A percentile compares a stretch with the other conserved stretches of the same genome.
phyloP scores from a whole-genome alignment of 768 basidiomycete species.

The Lactarius akahatsu region DNA sequence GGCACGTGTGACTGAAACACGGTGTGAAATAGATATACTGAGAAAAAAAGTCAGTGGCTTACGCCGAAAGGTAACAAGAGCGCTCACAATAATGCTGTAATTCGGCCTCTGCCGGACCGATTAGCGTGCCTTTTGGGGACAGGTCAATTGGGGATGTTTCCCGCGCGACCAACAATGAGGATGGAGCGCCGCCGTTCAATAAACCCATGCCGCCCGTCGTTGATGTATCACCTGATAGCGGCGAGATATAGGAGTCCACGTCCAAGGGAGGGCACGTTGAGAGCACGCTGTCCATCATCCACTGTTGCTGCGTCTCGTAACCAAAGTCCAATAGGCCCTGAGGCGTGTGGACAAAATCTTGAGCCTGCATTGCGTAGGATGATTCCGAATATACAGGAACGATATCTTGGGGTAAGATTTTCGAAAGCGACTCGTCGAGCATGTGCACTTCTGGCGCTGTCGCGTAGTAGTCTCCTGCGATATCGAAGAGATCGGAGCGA shows the following conservation, averaged over 20 bases:
- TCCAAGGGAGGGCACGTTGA: conserved; percentile 23
- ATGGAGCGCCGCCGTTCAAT: conserved; percentile 6
- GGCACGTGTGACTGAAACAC: conserved; percentile 50
- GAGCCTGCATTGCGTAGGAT: conserved; percentile 17
- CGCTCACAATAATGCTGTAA: conserved; percentile 49
- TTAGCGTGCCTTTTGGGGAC: conserved; percentile 12
- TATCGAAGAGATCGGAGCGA: conserved; percentile 28
- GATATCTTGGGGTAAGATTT: conserved; percentile 26
- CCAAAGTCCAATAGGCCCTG: conserved; percentile 22
- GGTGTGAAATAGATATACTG: conserved; percentile 53
- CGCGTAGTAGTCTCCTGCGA: conserved; percentile 24
- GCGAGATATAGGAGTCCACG: conserved; percentile 18
- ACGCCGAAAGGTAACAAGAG: conserved; percentile 33
- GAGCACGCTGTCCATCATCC: conserved; percentile 18
- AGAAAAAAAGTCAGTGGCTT: conserved; percentile 10
- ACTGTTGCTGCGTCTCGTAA: conserved; percentile 22
- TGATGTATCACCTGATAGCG: conserved; percentile 14
- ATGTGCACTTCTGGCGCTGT: conserved; percentile 21
- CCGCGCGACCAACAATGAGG: conserved; percentile 15
- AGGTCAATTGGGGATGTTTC: conserved; percentile 19
- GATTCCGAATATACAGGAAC: conserved; percentile 22
- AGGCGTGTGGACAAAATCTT: conserved; percentile 17
- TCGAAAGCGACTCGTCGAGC: conserved; percentile 28
- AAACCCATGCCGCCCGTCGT: conserved; percentile 7
- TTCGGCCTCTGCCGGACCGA: conserved; percentile 27